Base-by-base conservation (phyloP, 768 basidiomycete species). In the Leccinellum rugosiceps region DNA sequence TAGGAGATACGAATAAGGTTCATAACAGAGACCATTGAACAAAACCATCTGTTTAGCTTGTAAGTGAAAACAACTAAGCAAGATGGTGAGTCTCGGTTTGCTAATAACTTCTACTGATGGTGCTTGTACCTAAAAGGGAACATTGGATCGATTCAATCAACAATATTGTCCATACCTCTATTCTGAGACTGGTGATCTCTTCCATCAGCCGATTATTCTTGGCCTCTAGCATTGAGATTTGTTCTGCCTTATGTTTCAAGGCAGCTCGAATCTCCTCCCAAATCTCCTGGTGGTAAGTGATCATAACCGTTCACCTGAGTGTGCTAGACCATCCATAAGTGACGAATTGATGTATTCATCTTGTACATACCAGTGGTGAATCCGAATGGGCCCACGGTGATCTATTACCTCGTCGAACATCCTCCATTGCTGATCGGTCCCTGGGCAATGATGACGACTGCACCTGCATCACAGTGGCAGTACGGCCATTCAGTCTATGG, bases 331-430 rank as follows among this genome's bases (percentile, higher is more conserved):
- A 55, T 30, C 63, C 15, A 77, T 87, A 77, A 72, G 60, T 10
- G n/a, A 52, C 30, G n/a, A 2, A n/a, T 19, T 19, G 70, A 63
- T 62, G 47, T 63, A 66, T 7, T 6, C 50, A 75, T 78, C 8
- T 21, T 76, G 78, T 79, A 87, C 88, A 83, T 81, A 89, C 88
- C 77, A 76, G 80, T 73, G 86, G 83, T 78, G 85, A 81, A 76
- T 80, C 83, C 73, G 80, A 78, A 73, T 76, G 77, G 65, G 69
- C 70, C 69, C 73, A 75, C 61, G 77, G 62, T 11, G 72, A 73
- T 78, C 80, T 77, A 81, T 80, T 70, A 74, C 58, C 65, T 4
- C 26, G 60, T 50, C 69, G 73, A 43, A 60, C 52, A 6, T 63
- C 69, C 43, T 75, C 68, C 55, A 63, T 64, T 10, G 48, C 57